Evolutionary conservation across 2,329 filamentous ascomycete species (phyloP), one percentile per base, ranked within the genome.

Genomic region (Epichloe baconii): DNA sequence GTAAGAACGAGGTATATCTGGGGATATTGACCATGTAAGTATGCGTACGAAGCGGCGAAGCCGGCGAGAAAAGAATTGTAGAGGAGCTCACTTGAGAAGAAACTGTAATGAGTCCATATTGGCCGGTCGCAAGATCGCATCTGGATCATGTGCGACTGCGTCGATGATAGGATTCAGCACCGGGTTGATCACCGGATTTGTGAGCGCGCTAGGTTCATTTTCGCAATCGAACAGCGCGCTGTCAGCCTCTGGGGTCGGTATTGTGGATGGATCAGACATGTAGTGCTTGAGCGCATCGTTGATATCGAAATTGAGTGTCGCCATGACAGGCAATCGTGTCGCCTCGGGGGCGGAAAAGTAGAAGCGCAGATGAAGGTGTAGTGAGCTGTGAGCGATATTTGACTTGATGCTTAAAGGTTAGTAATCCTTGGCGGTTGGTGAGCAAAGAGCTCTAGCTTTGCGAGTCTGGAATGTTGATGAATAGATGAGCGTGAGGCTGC

Each of bases 271-370:
- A 66, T 97, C 91, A 70, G 88, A 94, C 79, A 96, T 87, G 71
- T 96, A 98, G 66, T 88, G 80, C 76, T 95, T 96, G 68, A 97
- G 85, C 58, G 89, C 88, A 73, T 95, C 86, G 68, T 96, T 95
- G 69, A 98, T 88, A 68, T 97, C 88, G 72, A 98, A 98, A 63
- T 84, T 79, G 66, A 89, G 79, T 73, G 86, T 86, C 63, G 75
- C 85, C 82, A 85, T 85, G 66, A 57, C 68, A 61, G 67, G 59
- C 63, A 62, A 59, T 51, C 47, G 49, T 54, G 54, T 50, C 55
- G 54, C 58, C 57, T 47, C 26, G 41, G 55, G 55, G 53, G 47
- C 51, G 50, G 58, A 57, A 37, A 36, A 17, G 31, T 17, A 21
- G n/a, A 31, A 17, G 45, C 34, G 45, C 38, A 44, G 40, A 44